Evolutionary conservation across 2,329 filamentous ascomycete genomes (phyloP), one percentile per base, ranked within the genome.

Genomic region (Purpureocillium lavendulum): DNA sequence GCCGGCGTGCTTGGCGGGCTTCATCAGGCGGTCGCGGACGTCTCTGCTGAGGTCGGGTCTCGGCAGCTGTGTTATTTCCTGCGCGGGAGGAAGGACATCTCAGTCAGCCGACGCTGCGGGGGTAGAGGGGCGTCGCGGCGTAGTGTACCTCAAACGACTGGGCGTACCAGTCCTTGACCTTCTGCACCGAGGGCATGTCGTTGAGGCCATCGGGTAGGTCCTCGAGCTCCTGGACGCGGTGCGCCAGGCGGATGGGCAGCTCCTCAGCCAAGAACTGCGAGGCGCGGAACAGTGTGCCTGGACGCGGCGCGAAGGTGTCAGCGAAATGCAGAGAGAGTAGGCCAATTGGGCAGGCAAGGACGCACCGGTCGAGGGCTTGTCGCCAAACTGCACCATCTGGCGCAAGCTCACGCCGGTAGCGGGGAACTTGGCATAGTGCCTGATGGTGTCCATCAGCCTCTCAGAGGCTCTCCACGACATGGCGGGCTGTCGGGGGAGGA

Each of bases 331-430:
- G 38, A 30, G 94, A 71, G 38, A 87, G 94, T n/a, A n/a, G 49
- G 87, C 87, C 87, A 50, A 12, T 29, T 38, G 35, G 33, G 31
- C n/a, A 29, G 24, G 40, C 32, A 30, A 17, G 15, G 35, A 11
- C 75, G 56, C 70, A 92, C 87, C 87, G 53, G 82, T 86, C 13
- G 89, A 96, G 39, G 90, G 89, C 61, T 81, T 86, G 70, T 95
- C 88, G 58, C 90, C 90, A 63, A 97, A 97, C 64, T 97, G 90
- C 43, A 97, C 90, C 92, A 98, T 98, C 74, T 98, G 92, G 62
- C 92, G 80, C 65, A 98, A 74, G 61, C 89, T 96, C 55, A 94
- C 86, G 56, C 92, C 92, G 12, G 92, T 98, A 45, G 92, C 92
- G 49, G 92, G 92, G 65, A 97, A 98, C 66, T 81, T 87, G 63